Evolutionary conservation across 2,329 filamentous ascomycete genomes (phyloP).

Genomic region (Trichoderma asperellum): DNA sequence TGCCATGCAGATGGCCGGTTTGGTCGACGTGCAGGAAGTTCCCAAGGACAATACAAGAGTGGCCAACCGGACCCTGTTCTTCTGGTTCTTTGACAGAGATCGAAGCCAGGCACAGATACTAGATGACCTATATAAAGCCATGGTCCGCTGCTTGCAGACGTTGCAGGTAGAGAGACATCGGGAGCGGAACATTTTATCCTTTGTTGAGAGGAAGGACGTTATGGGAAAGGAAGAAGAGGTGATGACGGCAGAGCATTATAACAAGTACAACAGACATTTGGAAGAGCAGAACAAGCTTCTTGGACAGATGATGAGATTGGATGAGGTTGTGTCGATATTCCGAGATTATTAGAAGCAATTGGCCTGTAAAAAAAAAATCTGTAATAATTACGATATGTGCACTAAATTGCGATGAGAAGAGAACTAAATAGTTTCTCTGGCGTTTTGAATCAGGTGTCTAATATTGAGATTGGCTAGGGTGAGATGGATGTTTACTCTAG

Average conservation of each 20-base stretch:
- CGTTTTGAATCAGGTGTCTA: neutral
- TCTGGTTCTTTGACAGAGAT: constrained; percentile 87
- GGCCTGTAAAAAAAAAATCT: neutral
- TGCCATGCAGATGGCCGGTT: constrained; percentile 81
- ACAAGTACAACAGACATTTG: constrained; percentile 61
- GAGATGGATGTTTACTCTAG: neutral
- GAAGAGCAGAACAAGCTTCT: constrained; percentile 74
- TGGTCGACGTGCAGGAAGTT: constrained; percentile 91
- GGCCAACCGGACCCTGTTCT: constrained; percentile 82
- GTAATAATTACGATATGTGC: neutral
- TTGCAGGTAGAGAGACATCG: constrained; percentile 74
- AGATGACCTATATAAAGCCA: constrained; percentile 85
- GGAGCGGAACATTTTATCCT: constrained; percentile 72
- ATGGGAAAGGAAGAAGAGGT: constrained; percentile 81
- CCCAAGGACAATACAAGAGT: constrained; percentile 83
- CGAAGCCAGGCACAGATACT: constrained; percentile 71
- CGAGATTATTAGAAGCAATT: constrained; percentile 66
- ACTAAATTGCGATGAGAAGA: neutral
- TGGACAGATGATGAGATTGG: constrained; percentile 77
- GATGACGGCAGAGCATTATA: constrained; percentile 74
- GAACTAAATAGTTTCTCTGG: neutral
- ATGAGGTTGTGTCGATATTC: constrained; percentile 82
- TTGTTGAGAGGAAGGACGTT: constrained; percentile 85
- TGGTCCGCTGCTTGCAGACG: constrained; percentile 82
- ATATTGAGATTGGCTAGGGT: neutral